A percentile compares a stretch with the other conserved stretches of the same genome.
phyloP scores from a whole-genome alignment of 257 asterid species.

The Cynanchum wilfordii region DNA sequence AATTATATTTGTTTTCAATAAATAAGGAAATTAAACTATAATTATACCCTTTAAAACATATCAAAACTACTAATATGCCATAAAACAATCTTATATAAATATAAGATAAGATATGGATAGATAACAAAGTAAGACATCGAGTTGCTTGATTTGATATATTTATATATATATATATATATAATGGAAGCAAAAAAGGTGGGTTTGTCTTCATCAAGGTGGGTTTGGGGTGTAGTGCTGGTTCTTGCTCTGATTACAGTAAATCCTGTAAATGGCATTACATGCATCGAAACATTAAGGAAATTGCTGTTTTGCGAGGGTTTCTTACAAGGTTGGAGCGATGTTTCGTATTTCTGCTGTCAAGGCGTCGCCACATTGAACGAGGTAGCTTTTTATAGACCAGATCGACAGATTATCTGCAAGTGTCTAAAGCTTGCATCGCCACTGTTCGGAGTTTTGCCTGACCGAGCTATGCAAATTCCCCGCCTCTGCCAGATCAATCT shows the following conservation, averaged over 20 bases:
- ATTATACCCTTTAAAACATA: no score
- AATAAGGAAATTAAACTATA: no score
- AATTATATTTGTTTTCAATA: no score
- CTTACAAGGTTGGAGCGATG: background rate
- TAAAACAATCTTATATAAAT: no score
- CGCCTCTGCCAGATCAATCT: background rate
- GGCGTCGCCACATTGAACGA: slow-evolving; percentile 9
- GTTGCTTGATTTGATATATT: no score
- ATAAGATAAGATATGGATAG: no score
- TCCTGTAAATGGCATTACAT: slow-evolving; percentile 1
- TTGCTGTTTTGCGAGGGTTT: background rate
- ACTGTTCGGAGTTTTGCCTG: background rate
- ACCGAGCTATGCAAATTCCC: background rate
- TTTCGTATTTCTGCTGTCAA: background rate
- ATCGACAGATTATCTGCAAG: background rate
- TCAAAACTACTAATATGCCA: no score
- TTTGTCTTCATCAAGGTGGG: background rate
- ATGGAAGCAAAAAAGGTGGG: background rate
- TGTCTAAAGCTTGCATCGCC: background rate
- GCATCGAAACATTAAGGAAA: background rate
- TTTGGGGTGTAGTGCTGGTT: background rate
- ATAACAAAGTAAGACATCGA: background rate
- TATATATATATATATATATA: background rate
- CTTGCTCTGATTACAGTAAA: background rate
- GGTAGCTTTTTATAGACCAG: background rate